Conservation (phyloP, 2,329 filamentous ascomycete genomes). For the Colletotrichum eremochloae region DNA sequence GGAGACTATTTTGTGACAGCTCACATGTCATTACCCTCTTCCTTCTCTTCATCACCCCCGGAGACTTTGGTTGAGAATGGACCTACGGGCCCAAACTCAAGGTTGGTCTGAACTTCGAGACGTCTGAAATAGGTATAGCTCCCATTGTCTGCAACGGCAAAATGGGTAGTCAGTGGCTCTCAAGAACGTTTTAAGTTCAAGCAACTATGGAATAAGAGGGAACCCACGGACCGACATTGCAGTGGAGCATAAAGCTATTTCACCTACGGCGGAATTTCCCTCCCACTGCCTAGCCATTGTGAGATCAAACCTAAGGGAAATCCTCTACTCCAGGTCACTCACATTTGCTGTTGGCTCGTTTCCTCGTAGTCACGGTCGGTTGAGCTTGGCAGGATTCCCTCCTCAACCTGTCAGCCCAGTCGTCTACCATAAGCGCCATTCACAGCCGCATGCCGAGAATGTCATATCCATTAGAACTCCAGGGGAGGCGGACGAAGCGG, state of each 20-base stretch:
- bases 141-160: neutral
- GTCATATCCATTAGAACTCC: neutral
- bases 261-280: neutral
- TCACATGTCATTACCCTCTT: too few species aligned
- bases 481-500: conserved; percentile 4
- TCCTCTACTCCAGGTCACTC: neutral
- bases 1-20: neutral
- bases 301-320: neutral
- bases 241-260: neutral
- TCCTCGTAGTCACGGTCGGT: too few species aligned
- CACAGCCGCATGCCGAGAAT: neutral
- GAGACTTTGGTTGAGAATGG: conserved; percentile 4
- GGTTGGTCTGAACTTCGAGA: neutral
- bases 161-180: conserved; percentile 5
- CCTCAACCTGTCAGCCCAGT: neutral
- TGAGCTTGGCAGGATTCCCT: neutral
- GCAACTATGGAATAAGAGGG: neutral
- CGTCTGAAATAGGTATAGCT: neutral
- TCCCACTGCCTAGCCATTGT: neutral
- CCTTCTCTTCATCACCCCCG: neutral
- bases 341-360: neutral
- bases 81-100: conserved; percentile 8
- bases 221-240: conserved; percentile 1
- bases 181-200: neutral
- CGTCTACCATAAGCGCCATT: too few species aligned